These are phyloP conservation scores for Phytophthora tentaculata DNA, from an alignment of 352 stramenopile species.

Conservation along the genomic window DNA sequence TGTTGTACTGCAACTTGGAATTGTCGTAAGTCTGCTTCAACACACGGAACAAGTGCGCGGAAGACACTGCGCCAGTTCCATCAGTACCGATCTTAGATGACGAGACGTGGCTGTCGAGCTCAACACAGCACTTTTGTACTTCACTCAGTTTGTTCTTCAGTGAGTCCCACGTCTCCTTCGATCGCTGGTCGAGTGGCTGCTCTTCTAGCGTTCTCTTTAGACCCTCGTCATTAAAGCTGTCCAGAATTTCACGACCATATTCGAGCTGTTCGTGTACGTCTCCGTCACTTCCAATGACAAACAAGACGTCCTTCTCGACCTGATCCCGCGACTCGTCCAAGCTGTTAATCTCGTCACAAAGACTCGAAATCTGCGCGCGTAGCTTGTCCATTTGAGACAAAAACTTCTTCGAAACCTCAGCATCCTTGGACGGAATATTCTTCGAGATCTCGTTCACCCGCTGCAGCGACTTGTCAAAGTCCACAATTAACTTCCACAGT, in stretches of 20 bases:
- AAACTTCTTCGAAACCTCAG: slow-evolving; percentile 35
- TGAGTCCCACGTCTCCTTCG: slow-evolving; percentile 55
- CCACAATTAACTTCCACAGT: slow-evolving; percentile 74
- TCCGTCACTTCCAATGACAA: slow-evolving; percentile 78
- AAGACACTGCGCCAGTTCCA: slow-evolving; percentile 32
- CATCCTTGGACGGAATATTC: slow-evolving; percentile 49
- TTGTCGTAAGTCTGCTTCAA: slow-evolving; percentile 80
- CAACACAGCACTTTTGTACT: slow-evolving; percentile 56
- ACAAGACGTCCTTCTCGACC: slow-evolving; percentile 75
- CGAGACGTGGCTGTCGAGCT: slow-evolving; percentile 57
- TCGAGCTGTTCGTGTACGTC: slow-evolving; percentile 82
- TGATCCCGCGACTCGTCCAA: slow-evolving; percentile 65
- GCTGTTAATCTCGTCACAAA: slow-evolving; percentile 61
- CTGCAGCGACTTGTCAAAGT: slow-evolving; percentile 69
- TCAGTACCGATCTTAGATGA: slow-evolving; percentile 39
- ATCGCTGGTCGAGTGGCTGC: slow-evolving; percentile 73
- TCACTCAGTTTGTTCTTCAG: slow-evolving; percentile 58
- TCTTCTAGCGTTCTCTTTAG: slow-evolving; percentile 69
- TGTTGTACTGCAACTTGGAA: slow-evolving; percentile 80
- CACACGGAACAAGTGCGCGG: slow-evolving; percentile 66
- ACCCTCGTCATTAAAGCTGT: slow-evolving; percentile 68
- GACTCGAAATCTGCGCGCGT: slow-evolving; percentile 39
- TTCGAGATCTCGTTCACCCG: slow-evolving; percentile 52
- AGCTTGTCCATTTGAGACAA: slow-evolving; percentile 41
- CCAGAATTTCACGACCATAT: slow-evolving; percentile 72